Evolutionary conservation across 2,329 filamentous ascomycete genomes (phyloP).

Genomic region (Diaporthe vaccinii): DNA sequence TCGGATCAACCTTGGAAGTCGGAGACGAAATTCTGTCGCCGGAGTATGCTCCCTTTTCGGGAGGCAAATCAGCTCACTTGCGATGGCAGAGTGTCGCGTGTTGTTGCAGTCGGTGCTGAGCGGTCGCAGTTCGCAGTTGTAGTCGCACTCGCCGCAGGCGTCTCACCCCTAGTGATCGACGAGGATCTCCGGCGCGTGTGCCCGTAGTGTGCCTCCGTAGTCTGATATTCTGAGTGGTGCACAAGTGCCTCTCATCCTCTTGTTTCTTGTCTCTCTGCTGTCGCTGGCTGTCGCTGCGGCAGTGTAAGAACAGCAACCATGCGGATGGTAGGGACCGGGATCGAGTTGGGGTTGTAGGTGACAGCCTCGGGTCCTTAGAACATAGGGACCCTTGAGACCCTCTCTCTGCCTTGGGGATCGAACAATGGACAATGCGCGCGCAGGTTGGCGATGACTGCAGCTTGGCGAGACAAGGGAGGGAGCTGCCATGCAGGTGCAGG

Average conservation of each 20-base stretch:
- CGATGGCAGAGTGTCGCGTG: slow-evolving; percentile 28
- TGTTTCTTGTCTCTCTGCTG: neutral
- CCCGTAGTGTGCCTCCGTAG: neutral
- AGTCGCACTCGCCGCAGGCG: slow-evolving; percentile 21
- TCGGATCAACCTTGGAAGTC: slow-evolving; percentile 13
- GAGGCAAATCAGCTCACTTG: slow-evolving; percentile 19
- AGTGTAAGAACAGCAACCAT: slow-evolving; percentile 6
- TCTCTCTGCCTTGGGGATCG: neutral
- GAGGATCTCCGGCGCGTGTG: slow-evolving; percentile 18
- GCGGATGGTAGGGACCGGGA: neutral
- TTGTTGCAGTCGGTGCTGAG: slow-evolving; percentile 29
- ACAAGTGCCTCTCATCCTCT: too few relatives aligned
- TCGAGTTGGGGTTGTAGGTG: neutral
- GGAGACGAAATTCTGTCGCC: slow-evolving; percentile 4
- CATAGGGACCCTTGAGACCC: slow-evolving; percentile 3
- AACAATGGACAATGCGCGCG: slow-evolving; percentile 28
- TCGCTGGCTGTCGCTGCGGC: neutral
- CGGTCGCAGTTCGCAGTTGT: slow-evolving; percentile 14
- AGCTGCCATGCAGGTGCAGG: slow-evolving; percentile 27
- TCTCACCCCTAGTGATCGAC: slow-evolving; percentile 30
- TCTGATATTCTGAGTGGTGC: slow-evolving; percentile 5
- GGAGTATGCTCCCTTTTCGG: slow-evolving; percentile 21
- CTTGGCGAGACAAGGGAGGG: slow-evolving; percentile 32
- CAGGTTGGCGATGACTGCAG: slow-evolving; percentile 23
- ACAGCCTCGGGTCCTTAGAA: slow-evolving; percentile 26